These are phyloP conservation scores for Backusella mclennaniae DNA, from an alignment of 192 early-diverging fungal species.

Conservation along the genomic window DNA sequence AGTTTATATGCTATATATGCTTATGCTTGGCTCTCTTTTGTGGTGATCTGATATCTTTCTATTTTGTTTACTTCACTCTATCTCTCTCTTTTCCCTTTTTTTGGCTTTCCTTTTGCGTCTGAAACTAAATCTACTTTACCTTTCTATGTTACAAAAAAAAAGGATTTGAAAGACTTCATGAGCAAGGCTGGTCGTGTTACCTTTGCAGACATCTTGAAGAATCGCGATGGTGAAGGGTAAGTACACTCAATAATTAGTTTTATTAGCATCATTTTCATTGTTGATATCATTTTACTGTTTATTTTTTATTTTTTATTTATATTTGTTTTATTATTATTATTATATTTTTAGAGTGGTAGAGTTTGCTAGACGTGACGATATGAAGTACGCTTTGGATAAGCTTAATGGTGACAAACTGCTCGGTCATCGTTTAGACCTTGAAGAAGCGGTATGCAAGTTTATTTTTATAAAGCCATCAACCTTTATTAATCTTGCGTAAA, in stretches of 20 bases:
- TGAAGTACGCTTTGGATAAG: constrained; percentile 82
- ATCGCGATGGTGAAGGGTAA: constrained; percentile 81
- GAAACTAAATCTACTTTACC: constrained; percentile 6
- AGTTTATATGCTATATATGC: background rate
- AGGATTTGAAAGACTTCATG: constrained; percentile 97
- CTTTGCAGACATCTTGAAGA: constrained; percentile 89
- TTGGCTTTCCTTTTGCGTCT: constrained; percentile 1
- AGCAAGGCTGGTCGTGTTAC: constrained; percentile 94
- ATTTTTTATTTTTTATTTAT: background rate
- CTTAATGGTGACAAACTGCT: constrained; percentile 74
- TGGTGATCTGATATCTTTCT: background rate
- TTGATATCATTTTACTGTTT: background rate
- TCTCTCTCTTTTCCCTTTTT: background rate
- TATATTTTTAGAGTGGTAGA: constrained; percentile 76
- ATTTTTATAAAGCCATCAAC: background rate
- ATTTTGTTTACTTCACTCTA: constrained; percentile 1
- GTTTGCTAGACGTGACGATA: constrained; percentile 76
- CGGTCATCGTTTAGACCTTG: constrained; percentile 64
- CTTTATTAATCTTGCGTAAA: background rate
- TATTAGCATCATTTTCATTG: background rate
- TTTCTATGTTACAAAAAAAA: constrained; percentile 14
- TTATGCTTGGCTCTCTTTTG: constrained; percentile 2
- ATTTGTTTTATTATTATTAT: background rate
- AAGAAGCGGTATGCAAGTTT: constrained; percentile 52
- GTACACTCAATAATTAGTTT: background rate